A percentile compares a stretch with the other conserved stretches of the same genome.
Conservation (phyloP, 495 filamentous ascomycete genomes). For the Penicillium steckii region DNA sequence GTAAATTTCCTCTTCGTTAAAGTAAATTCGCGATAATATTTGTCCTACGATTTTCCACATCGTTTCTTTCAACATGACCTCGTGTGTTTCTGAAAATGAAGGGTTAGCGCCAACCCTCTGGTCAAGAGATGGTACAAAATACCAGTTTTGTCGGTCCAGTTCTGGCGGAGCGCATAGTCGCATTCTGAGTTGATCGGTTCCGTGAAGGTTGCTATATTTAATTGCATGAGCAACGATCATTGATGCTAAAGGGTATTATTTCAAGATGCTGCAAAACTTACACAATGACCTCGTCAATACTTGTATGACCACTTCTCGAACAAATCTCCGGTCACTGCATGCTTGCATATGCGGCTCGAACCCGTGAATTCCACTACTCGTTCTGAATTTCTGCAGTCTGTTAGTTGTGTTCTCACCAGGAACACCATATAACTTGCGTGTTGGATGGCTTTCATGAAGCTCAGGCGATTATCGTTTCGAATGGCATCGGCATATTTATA, state of each 20-base stretch:
- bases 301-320: background rate
- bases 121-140: background rate
- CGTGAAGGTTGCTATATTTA: background rate
- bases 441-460: background rate
- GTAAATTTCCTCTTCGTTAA: background rate
- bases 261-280: background rate
- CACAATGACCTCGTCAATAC: background rate
- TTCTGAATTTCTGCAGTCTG: background rate
- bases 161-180: background rate
- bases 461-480: background rate
- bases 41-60: background rate
- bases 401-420: background rate
- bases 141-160: background rate
- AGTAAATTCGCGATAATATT: background rate
- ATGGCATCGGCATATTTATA: background rate
- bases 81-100: background rate
- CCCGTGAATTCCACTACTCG: background rate
- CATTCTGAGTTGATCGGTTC: background rate
- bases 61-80: background rate
- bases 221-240: background rate
- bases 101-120: background rate
- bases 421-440: background rate
- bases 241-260: too few relatives aligned
- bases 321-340: background rate
- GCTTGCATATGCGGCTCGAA: background rate